Conservation (phyloP, 2,329 filamentous ascomycete genomes). For the Aspergillus hortae region DNA sequence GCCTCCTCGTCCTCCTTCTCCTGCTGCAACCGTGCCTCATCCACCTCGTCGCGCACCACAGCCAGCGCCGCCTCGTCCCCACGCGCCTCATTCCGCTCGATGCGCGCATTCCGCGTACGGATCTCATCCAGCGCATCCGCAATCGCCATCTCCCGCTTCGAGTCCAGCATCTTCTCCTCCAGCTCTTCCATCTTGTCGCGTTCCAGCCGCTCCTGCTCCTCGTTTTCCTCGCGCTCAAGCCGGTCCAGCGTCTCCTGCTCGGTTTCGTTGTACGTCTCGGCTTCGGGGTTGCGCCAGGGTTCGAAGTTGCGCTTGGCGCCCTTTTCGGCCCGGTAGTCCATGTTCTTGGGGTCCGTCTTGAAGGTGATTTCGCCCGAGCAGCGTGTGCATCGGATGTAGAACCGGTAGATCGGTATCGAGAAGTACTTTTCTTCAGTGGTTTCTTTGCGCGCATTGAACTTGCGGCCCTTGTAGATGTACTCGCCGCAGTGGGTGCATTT, state of each 20-base stretch:
- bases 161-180: conserved; percentile 89
- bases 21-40: conserved; percentile 59
- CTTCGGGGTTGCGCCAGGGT: conserved; percentile 71
- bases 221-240: conserved; percentile 70
- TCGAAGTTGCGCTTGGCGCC: conserved; percentile 93
- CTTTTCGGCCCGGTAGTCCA: conserved; percentile 77
- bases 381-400: conserved; percentile 86
- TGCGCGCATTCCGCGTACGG: conserved; percentile 80
- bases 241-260: conserved; percentile 84
- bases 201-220: conserved; percentile 64
- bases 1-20: conserved; percentile 82
- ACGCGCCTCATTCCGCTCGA: conserved; percentile 71
- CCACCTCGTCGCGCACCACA: conserved; percentile 56
- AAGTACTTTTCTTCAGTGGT: conserved; percentile 89
- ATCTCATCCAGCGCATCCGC: conserved; percentile 96
- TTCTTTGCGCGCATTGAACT: conserved; percentile 94
- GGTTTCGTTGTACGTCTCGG: conserved; percentile 63
- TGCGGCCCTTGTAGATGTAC: conserved; percentile 88
- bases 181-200: conserved; percentile 91
- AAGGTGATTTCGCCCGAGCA: conserved; percentile 88
- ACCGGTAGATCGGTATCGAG: conserved; percentile 79
- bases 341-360: conserved; percentile 89
- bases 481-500: conserved; percentile 64
- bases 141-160: conserved; percentile 92
- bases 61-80: conserved; percentile 54